Base-by-base conservation (phyloP, 2,329 filamentous ascomycete species). In the Raffaelea arxii region DNA sequence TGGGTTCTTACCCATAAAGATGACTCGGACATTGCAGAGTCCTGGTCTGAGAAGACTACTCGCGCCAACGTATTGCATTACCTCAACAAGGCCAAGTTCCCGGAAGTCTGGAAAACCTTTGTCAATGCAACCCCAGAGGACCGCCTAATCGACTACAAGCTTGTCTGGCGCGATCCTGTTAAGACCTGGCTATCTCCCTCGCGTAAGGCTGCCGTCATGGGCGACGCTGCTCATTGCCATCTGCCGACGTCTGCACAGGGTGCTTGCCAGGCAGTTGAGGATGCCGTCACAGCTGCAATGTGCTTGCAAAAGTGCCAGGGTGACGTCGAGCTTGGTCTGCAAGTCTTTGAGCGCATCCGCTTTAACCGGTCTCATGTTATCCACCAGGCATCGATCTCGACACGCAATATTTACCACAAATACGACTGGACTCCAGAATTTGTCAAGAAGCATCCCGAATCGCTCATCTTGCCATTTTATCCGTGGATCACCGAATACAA, bases 1-100 rank as follows among this genome's bases (percentile, higher is more conserved):
- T 42, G 40, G 40, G 40, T 42, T 9, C 5, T 42, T 4, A 42
- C 40, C 9, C 40, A 42, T 25, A 42, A 42, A 24, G 39, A 42
- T 16, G 16, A 23, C 22, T 24, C 12, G 9, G 40, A 42, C 25
- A 42, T 42, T 16, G 7, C 24, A 16, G 40, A 42, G 16, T 27
- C 24, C 16, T 42, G 40, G 40, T 27, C 24, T 18, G 40, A 25
- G 2, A 42, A 42, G 18, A 30, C 21, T 4, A n/a, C n/a, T n/a
- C n/a, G n/a, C n/a, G 25, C 19, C 2, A 25, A 42, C 12, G 40
- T n/a, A 14, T 5, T 42, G 3, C 9, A 18, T 7, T 42, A 18
- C 24, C n/a, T 42, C 2, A 18, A 42, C 4, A n/a, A 27, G 24
- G 40, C 24, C 14, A 19, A 19, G 14, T 42, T 42, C 16, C n/a